Evolutionary conservation across 2,329 filamentous ascomycete species (phyloP), one percentile per base, ranked within the genome.

Genomic region (Zopfia rhizophila): DNA sequence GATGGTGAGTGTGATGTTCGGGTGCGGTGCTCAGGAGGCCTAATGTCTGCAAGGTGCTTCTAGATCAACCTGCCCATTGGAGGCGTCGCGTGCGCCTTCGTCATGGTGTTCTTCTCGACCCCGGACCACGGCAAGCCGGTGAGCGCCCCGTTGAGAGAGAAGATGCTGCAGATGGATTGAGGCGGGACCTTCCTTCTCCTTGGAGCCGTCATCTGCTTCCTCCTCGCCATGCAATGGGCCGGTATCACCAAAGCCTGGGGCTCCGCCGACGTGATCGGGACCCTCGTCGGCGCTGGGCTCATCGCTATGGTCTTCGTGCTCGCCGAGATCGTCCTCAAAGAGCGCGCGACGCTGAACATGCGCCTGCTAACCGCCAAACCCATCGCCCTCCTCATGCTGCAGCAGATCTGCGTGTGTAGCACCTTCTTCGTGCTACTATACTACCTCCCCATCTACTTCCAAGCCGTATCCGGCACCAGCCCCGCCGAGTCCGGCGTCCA

Each of bases 31-130:
- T n/a, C n/a, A n/a, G n/a, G n/a, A n/a, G n/a, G n/a, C n/a, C n/a
- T n/a, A 10, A 27, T n/a, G n/a, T n/a, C n/a, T n/a, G n/a, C n/a
- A n/a, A n/a, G n/a, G n/a, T 46, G 65, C 51, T 72, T 72, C 43
- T 71, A 69, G 55, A 74, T 76, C 55, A 77, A 77, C 45, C 64
- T 78, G 0, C 75, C 75, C 0, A 71, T 78, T 29, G 76, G 75
- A 11, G 75, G 63, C 10, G 27, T 72, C 4, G 61, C 70, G 1
- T 60, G 60, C 8, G 56, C 65, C 5, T 52, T 65, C 8, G 69
- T 76, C 33, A 54, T 76, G 32, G 50, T 76, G 44, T 61, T 75
- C 37, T 63, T 77, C 50, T 55, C 60, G n/a, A 60, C 52, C 30
- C 70, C 56, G 38, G 70, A 42, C 69, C 38, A 18, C 12, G 41